Base-by-base conservation (phyloP, 441 rosid genomes). In the Adansonia grandidieri region DNA sequence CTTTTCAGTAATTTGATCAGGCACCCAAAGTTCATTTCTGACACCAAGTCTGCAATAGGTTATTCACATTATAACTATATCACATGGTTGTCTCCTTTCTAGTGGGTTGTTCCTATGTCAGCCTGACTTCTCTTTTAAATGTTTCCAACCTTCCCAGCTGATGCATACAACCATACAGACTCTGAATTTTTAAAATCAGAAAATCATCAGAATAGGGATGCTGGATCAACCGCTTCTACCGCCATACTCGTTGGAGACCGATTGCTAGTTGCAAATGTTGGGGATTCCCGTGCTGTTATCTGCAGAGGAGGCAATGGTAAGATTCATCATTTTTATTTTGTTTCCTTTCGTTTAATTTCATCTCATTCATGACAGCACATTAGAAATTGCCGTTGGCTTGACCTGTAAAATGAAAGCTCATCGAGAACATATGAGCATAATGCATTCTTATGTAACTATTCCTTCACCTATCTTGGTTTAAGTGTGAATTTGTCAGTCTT, bases 161-260 rank as follows among this genome's bases (percentile, higher is more conserved):
- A 97, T 79, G 91, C 98, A 80, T 97, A 92, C 89, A 91, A 58
- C 81, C 95, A 88, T 77, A 97, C 99, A 72, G 99, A 97, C 86
- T 80, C 96, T 0, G 98, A 95, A 82, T 91, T 95, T 85, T 87
- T 97, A 80, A 91, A 93, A 77, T 93, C 97, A 17, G 99, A 97
- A 83, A 89, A 90, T 80, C 91, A 82, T 86, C 95, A 91, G 88
- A 89, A 88, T 78, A 87, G 98, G 98, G 99, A 97, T 91, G 99
- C 98, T 83, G 99, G 99, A 79, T 97, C 99, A 62, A 97, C 99
- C 42, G 99, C 99, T 51, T 97, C 99, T 50, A 95, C 99, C 40
- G 99, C 99, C 74, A 86, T 97, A 72, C 91, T 97, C 3, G 97
- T 97, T 69, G 99, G 99, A 68, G 92, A 91, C 78, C 97, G 98